Evolutionary conservation across 2,329 filamentous ascomycete genomes (phyloP), one percentile per base, ranked within the genome.

Genomic region (Talaromyces marneffei): DNA sequence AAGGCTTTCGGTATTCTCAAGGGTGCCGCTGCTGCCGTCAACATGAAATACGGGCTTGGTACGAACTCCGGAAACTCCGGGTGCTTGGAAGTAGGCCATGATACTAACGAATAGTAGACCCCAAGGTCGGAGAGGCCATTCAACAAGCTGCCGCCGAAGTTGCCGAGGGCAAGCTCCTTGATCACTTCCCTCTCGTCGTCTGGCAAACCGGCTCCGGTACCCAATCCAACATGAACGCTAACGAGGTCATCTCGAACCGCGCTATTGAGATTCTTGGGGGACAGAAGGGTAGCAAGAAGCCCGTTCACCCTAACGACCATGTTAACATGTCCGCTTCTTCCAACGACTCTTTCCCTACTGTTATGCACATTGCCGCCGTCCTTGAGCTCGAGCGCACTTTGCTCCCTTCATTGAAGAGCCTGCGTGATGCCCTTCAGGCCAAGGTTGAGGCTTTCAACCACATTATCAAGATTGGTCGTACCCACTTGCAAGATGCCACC

Each of bases 211-310:
- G 94, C 66, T 97, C 94, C 56, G 94, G 94, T 74, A 97, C 94
- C 31, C 94, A 97, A 83, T 97, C 92, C 77, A 97, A 96, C 86
- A 97, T 97, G 94, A 99, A 99, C 82, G 92, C 93, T 75, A 99
- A 99, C 82, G 94, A 99, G 78, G 94, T 99, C 78, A 97, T 99
- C 78, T 97, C 93, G 67, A 99, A 97, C 85, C 91, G 94, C 67
- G 94, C 94, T 67, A 97, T 97, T 78, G 93, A 97, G 83, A 96
- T 97, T 66, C 85, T 97, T 59, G 94, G 94, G 69, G 94, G 94
- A 71, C 84, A 84, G 67, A 96, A 92, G 90, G 94, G 94, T 70
- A 88, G 83, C 85, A 97, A 97, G 88, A 96, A 95, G 83, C 94
- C 94, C 29, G 94, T 99, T 66, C 94, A 99, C 81, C 94, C 94